phyloP scores from a whole-genome alignment of 176 grass and related monocot species.

The Metroxylon sagu region DNA sequence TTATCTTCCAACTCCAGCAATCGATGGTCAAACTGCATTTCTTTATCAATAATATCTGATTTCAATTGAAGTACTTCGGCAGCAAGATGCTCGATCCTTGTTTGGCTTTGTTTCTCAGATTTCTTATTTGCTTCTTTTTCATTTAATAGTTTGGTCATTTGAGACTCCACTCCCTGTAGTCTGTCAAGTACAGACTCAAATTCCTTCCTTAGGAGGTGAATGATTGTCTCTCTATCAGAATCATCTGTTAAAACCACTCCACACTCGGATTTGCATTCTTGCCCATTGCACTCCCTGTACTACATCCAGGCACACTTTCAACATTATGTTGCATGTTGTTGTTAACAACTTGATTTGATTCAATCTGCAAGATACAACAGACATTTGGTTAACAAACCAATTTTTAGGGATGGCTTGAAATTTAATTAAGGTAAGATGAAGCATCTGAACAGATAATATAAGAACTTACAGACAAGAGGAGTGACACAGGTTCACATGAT shows the following conservation, averaged over 20 bases:
- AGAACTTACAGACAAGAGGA: constrained; percentile 56
- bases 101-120: constrained; percentile 23
- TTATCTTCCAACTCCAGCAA: constrained; percentile 46
- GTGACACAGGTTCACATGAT: constrained; percentile 27
- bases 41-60: constrained; percentile 45
- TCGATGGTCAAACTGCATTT: constrained; percentile 30
- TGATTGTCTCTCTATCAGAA: not conserved
- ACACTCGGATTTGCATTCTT: not conserved
- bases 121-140: constrained; percentile 35
- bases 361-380: constrained; percentile 32
- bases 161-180: constrained; percentile 39
- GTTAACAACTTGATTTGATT: constrained; percentile 15
- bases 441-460: constrained; percentile 19
- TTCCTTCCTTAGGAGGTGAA: constrained; percentile 42
- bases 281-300: not conserved
- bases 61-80: constrained; percentile 45
- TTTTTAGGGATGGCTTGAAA: not conserved
- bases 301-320: not conserved
- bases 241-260: not conserved
- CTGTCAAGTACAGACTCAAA: constrained; percentile 32
- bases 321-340: constrained; percentile 12
- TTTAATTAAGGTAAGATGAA: constrained; percentile 7
- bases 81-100: constrained; percentile 30
- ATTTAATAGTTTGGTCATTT: constrained; percentile 32
- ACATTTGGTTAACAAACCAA: constrained; percentile 17